Conservation (phyloP, 164 flowering plant genomes). For the Vitis rotundifolia region DNA sequence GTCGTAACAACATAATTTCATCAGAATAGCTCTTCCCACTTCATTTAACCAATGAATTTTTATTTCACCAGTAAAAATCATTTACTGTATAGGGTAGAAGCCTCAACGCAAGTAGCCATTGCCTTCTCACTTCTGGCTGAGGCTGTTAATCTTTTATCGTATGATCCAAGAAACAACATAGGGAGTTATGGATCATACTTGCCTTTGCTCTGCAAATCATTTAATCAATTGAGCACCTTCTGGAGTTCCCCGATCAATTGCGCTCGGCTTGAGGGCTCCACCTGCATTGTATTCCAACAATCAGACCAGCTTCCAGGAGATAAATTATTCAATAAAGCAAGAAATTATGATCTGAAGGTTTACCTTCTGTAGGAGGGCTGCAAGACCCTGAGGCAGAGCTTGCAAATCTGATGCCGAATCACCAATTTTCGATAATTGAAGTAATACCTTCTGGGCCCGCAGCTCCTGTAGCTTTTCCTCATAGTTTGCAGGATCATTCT, state of each 20-base stretch:
- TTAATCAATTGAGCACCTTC: constrained; percentile 33
- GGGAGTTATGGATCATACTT: constrained; percentile 1
- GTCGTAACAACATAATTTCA: background rate
- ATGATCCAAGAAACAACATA: background rate
- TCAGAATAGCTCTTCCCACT: background rate
- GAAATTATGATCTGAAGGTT: background rate
- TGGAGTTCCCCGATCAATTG: constrained; percentile 39
- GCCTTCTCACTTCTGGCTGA: background rate
- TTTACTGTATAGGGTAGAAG: background rate
- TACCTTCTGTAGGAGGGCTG: constrained; percentile 86
- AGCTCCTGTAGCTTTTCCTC: constrained; percentile 66
- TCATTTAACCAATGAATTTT: background rate
- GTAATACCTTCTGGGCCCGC: constrained; percentile 70
- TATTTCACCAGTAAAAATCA: background rate
- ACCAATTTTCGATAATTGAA: constrained; percentile 67
- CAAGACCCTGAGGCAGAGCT: constrained; percentile 85
- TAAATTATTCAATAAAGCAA: background rate
- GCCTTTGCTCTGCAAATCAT: background rate
- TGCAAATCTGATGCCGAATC: constrained; percentile 67
- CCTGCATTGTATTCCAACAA: constrained; percentile 34
- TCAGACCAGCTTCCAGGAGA: background rate
- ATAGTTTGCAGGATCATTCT: constrained; percentile 61
- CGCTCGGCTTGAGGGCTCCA: constrained; percentile 44
- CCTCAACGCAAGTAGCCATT: background rate
- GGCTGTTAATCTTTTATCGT: background rate